These are phyloP conservation scores for Kazachstania africana DNA, from an alignment of 805 yeast genomes.

Conservation along the genomic window DNA sequence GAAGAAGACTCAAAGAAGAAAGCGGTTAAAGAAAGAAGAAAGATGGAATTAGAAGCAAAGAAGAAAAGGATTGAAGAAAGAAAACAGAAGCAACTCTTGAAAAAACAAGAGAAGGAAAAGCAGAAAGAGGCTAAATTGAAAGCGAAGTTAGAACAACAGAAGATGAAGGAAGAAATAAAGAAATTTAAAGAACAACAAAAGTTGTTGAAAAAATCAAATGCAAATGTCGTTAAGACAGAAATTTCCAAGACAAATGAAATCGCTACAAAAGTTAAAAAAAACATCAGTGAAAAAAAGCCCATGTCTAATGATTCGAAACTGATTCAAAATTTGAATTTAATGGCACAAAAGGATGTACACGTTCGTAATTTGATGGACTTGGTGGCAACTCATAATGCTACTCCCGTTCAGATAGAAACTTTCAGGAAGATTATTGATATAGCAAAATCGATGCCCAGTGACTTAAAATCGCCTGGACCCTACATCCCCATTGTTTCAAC, in stretches of 20 bases:
- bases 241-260: slow-evolving; percentile 2
- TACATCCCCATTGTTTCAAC: slow-evolving; percentile 24
- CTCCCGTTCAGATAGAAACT: slow-evolving; percentile 55
- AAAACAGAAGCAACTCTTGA: slow-evolving; percentile 15
- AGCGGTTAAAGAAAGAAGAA: slow-evolving; percentile 27
- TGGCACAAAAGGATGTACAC: slow-evolving; percentile 64
- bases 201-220: slow-evolving; percentile 1
- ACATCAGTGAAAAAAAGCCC: slow-evolving; percentile 7
- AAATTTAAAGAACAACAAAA: slow-evolving; percentile 10
- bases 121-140: slow-evolving; percentile 15
- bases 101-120: slow-evolving; percentile 17
- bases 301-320: slow-evolving; percentile 56
- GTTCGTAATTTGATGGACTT: slow-evolving; percentile 65
- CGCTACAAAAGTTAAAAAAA: background rate
- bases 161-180: slow-evolving; percentile 14
- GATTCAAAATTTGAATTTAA: slow-evolving; percentile 72
- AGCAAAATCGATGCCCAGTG: slow-evolving; percentile 74
- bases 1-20: slow-evolving; percentile 29
- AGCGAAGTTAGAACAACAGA: slow-evolving; percentile 12
- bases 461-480: no score
- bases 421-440: slow-evolving; percentile 73
- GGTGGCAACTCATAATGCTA: slow-evolving; percentile 77
- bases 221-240: background rate
- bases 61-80: slow-evolving; percentile 17
- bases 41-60: slow-evolving; percentile 25